These are phyloP conservation scores for Panus rudis DNA, from an alignment of 768 basidiomycete species.

Conservation along the genomic window DNA sequence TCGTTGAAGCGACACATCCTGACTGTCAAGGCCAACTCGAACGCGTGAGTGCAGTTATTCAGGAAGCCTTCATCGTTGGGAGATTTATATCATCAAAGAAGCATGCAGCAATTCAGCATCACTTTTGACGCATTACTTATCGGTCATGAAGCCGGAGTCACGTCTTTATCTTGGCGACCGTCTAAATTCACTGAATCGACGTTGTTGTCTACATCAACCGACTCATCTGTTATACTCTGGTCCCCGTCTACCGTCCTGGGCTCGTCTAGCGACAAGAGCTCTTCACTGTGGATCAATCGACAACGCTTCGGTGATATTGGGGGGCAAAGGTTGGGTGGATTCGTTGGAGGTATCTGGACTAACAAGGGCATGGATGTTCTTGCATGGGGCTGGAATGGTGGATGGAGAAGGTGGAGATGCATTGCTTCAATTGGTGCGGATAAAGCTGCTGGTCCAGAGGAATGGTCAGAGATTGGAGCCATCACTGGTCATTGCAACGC, in stretches of 20 bases:
- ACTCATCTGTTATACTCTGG: conserved; percentile 96
- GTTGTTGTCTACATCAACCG: conserved; percentile 88
- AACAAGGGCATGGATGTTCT: conserved; percentile 53
- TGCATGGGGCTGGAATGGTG: conserved; percentile 92
- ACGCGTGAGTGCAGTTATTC: conserved; percentile 23
- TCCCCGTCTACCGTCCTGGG: conserved; percentile 54
- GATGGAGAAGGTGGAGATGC: conserved; percentile 78
- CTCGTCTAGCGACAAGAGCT: conserved; percentile 30
- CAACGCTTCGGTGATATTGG: conserved; percentile 94
- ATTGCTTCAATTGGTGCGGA: conserved; percentile 1
- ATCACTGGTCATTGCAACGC: conserved; percentile 80
- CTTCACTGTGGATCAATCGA: conserved; percentile 82
- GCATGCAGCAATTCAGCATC: conserved; percentile 56
- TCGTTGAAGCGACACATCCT: conserved; percentile 83
- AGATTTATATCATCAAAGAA: conserved; percentile 14
- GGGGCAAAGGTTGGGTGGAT: conserved; percentile 85
- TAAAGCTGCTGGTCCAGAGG: conserved; percentile 22
- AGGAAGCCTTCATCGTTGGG: neutral
- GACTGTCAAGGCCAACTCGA: conserved; percentile 45
- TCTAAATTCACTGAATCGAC: conserved; percentile 33
- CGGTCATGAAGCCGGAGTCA: conserved; percentile 94
- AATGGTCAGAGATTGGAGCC: conserved; percentile 75
- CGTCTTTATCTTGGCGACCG: conserved; percentile 81
- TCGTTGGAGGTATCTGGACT: conserved; percentile 87
- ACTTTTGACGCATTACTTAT: conserved; percentile 91